A percentile compares a stretch with the other conserved stretches of the same genome.
These are phyloP conservation scores for Rhodamnia argentea DNA, from an alignment of 345 rosid species.

Conservation along the genomic window DNA sequence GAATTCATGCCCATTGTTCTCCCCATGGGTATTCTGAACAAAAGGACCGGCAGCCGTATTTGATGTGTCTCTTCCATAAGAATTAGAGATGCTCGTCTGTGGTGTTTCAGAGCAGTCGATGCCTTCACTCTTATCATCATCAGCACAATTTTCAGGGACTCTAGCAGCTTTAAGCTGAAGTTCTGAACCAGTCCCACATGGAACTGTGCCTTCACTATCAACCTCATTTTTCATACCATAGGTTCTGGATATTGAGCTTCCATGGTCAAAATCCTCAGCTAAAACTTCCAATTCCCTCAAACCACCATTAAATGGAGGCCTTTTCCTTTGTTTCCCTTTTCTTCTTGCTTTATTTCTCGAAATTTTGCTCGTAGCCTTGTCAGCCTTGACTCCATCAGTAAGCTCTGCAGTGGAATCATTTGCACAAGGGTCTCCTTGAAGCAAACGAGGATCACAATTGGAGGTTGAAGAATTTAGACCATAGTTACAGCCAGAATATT, in stretches of 20 bases:
- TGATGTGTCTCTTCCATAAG: not conserved
- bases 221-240: not conserved
- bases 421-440: slow-evolving; percentile 9
- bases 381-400: slow-evolving; percentile 2
- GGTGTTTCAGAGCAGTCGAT: not conserved
- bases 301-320: slow-evolving; percentile 7
- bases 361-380: slow-evolving; percentile 10
- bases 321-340: slow-evolving; percentile 28
- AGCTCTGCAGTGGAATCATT: slow-evolving; percentile 7
- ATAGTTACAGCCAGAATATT: not conserved
- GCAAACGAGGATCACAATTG: slow-evolving; percentile 5
- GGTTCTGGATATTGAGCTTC: not conserved
- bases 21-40: not conserved
- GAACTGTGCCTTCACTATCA: not conserved
- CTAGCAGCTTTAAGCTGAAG: not conserved
- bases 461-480: slow-evolving; percentile 5
- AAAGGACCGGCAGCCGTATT: slow-evolving; percentile 2
- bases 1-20: slow-evolving; percentile 4
- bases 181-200: not conserved
- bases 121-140: not conserved
- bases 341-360: slow-evolving; percentile 22
- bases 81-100: not conserved
- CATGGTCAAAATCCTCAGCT: not conserved
- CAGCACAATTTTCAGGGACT: not conserved
- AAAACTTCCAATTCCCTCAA: slow-evolving; percentile 5